phyloP scores from a whole-genome alignment of 2,329 filamentous ascomycete species.

The Sclerotinia spermophila region DNA sequence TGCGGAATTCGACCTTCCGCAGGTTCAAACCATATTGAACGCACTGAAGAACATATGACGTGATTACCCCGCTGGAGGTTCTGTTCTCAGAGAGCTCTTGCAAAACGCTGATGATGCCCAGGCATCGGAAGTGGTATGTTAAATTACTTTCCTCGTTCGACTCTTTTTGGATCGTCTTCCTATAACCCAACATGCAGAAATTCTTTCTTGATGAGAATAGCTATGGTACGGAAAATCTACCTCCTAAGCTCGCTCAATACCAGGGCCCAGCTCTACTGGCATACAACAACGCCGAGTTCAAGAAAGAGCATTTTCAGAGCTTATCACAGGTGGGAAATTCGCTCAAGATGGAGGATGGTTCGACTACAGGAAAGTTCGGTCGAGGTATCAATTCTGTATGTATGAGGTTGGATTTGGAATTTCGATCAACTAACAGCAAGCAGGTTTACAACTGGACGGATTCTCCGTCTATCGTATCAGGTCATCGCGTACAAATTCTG shows the following conservation, averaged over 20 bases:
- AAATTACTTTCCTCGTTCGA: not conserved
- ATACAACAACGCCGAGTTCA: constrained; percentile 37
- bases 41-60: constrained; percentile 36
- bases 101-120: constrained; percentile 96
- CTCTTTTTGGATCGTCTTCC: not conserved
- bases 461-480: constrained; percentile 38
- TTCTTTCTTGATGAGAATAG: constrained; percentile 34
- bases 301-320: constrained; percentile 34
- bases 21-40: constrained; percentile 32
- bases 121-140: constrained; percentile 65
- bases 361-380: constrained; percentile 39
- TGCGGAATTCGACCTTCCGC: constrained; percentile 22
- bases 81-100: constrained; percentile 80
- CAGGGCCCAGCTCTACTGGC: constrained; percentile 38
- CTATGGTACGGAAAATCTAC: constrained; percentile 30
- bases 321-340: constrained; percentile 37
- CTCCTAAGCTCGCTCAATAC: constrained; percentile 33
- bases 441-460: constrained; percentile 41
- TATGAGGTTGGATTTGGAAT: not conserved
- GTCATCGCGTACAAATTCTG: constrained; percentile 34
- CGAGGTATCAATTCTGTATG: constrained; percentile 39
- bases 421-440: constrained; percentile 12
- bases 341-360: constrained; percentile 34
- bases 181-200: constrained; percentile 19
- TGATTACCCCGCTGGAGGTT: constrained; percentile 75